Conservation (phyloP, 177 flowering plant species). For the Vitis hybrid region DNA sequence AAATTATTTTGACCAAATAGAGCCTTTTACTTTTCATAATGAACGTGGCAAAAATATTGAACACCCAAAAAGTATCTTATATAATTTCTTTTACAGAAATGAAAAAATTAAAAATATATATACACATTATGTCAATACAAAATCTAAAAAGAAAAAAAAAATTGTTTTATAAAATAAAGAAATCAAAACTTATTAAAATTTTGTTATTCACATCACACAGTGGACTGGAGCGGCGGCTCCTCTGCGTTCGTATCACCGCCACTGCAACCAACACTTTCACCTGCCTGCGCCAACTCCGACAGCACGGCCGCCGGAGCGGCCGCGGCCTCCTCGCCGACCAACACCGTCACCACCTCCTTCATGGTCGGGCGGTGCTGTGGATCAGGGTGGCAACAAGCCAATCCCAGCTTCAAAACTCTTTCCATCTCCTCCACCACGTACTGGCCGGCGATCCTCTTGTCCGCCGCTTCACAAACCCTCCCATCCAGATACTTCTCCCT, state of each 20-base stretch:
- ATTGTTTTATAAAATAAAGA: neutral
- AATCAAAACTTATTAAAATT: neutral
- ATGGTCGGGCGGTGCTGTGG: slow-evolving; percentile 52
- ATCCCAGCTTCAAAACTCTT: slow-evolving; percentile 51
- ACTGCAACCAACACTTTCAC: neutral
- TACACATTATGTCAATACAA: too few relatives aligned
- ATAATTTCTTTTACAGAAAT: too few relatives aligned
- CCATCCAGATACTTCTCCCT: slow-evolving; percentile 43
- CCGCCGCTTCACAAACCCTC: slow-evolving; percentile 45
- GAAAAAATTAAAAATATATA: too few relatives aligned
- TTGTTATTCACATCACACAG: neutral
- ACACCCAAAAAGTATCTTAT: too few relatives aligned
- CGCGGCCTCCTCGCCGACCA: slow-evolving; percentile 41
- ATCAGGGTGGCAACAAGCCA: slow-evolving; percentile 70
- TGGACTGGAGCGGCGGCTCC: slow-evolving; percentile 2
- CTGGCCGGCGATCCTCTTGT: slow-evolving; percentile 39
- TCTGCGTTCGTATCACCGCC: neutral
- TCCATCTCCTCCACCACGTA: slow-evolving; percentile 49
- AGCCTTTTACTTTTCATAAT: too few relatives aligned
- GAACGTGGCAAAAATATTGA: too few relatives aligned
- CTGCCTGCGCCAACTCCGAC: slow-evolving; percentile 20
- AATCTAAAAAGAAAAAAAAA: neutral
- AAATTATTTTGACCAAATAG: too few relatives aligned
- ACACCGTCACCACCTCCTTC: slow-evolving; percentile 52
- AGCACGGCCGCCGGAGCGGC: slow-evolving; percentile 37